phyloP scores from a whole-genome alignment of 2,329 filamentous ascomycete genomes.

The Ceratocystis colombiana region DNA sequence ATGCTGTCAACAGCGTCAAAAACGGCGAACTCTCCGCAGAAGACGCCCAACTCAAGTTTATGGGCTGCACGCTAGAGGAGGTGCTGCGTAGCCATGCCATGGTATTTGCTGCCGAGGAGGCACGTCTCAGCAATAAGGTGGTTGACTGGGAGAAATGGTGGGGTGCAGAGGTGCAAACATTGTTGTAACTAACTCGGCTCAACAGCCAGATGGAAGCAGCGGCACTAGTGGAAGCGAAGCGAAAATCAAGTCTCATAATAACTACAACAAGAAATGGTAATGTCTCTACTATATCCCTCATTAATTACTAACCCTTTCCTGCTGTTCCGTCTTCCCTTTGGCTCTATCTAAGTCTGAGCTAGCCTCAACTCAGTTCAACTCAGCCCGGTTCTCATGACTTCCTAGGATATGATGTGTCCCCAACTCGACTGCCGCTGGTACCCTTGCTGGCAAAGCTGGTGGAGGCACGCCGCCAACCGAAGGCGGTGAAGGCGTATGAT shows the following conservation, averaged over 20 bases:
- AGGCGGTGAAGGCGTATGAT: conserved; percentile 21
- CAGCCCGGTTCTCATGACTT: conserved; percentile 32
- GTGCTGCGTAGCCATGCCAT: conserved; percentile 80
- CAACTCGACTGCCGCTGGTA: conserved; percentile 29
- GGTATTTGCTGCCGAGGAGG: conserved; percentile 90
- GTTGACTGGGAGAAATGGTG: conserved; percentile 73
- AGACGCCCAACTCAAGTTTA: conserved; percentile 61
- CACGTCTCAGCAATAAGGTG: conserved; percentile 57
- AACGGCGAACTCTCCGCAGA: conserved; percentile 54
- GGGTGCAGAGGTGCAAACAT: conserved; percentile 35
- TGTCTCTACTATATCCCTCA: neutral
- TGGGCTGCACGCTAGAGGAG: conserved; percentile 80
- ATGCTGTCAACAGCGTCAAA: conserved; percentile 71
- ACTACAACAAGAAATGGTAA: neutral
- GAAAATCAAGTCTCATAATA: neutral
- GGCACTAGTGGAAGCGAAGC: neutral
- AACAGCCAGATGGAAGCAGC: neutral
- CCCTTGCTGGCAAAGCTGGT: neutral
- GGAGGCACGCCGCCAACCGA: neutral
- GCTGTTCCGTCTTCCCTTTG: neutral
- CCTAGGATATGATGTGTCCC: conserved; percentile 30
- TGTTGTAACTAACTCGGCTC: conserved; percentile 16
- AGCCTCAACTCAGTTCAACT: conserved; percentile 28
- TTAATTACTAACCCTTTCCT: neutral
- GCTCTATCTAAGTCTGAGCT: neutral